Conservation (phyloP, 352 stramenopile species). For the Pythium brassicae region DNA sequence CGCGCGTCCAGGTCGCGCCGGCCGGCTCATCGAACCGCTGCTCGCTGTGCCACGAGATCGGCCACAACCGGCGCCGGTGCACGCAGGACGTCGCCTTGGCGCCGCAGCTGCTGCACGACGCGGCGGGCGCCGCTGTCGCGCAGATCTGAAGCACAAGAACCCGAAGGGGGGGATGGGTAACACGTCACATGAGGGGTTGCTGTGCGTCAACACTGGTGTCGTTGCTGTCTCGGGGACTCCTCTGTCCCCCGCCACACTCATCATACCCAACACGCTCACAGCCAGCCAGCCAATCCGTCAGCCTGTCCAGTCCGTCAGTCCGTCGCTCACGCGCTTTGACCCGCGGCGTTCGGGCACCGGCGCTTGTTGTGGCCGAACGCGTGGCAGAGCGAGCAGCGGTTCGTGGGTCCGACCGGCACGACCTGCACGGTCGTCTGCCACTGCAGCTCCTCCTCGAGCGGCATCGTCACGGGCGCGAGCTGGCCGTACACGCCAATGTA, state of each 20-base stretch:
- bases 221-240: too few species aligned
- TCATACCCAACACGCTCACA: too few species aligned
- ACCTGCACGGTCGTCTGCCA: constrained; percentile 33
- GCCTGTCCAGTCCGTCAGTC: too few species aligned
- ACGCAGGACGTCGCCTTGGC: neutral
- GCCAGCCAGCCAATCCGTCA: too few species aligned
- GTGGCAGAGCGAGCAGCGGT: constrained; percentile 42
- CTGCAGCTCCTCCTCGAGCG: constrained; percentile 40
- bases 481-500: constrained; percentile 31
- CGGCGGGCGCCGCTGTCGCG: too few species aligned
- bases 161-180: too few species aligned
- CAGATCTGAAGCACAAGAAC: too few species aligned
- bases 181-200: too few species aligned
- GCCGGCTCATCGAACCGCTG: constrained; percentile 23
- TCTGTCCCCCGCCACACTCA: too few species aligned
- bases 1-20: constrained; percentile 28
- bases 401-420: constrained; percentile 21
- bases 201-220: too few species aligned
- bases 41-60: constrained; percentile 36
- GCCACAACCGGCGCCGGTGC: constrained; percentile 42
- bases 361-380: constrained; percentile 38
- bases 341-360: constrained; percentile 2
- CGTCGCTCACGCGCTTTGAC: neutral
- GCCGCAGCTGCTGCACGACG: neutral
- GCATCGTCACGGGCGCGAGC: constrained; percentile 24